phyloP scores from a whole-genome alignment of 805 yeast species.

The Yarrowia alimentaria region DNA sequence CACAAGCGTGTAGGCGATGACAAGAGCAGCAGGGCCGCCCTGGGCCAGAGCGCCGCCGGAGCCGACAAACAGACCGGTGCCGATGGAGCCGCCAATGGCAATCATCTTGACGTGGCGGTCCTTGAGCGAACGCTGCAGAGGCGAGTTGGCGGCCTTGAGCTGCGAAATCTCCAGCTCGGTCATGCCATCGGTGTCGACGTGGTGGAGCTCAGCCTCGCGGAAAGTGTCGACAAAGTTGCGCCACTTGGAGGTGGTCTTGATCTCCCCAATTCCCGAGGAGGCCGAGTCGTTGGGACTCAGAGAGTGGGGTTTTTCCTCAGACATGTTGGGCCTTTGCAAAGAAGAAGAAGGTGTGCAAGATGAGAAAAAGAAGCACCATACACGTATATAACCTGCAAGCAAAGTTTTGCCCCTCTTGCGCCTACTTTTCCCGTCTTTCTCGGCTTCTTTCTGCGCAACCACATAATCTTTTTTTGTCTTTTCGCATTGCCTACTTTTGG shows the following conservation, averaged over 20 bases:
- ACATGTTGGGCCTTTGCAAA: too few species aligned
- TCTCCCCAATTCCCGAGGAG: slow-evolving; percentile 16
- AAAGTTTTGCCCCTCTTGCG: too few species aligned
- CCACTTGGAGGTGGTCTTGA: slow-evolving; percentile 30
- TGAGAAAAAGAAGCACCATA: too few species aligned
- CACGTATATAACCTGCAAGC: too few species aligned
- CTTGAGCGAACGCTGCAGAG: slow-evolving; percentile 48
- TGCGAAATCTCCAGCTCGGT: slow-evolving; percentile 48
- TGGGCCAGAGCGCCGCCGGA: slow-evolving; percentile 55
- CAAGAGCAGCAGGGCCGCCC: slow-evolving; percentile 60
- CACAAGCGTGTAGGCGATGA: slow-evolving; percentile 58
- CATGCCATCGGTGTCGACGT: slow-evolving; percentile 38
- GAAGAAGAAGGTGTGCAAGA: too few species aligned
- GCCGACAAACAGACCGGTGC: slow-evolving; percentile 74
- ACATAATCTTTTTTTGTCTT: too few species aligned
- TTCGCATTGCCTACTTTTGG: too few species aligned
- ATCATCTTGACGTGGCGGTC: slow-evolving; percentile 69
- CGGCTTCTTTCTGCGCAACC: too few species aligned
- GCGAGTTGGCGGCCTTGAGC: slow-evolving; percentile 46
- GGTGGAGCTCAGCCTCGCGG: slow-evolving; percentile 44
- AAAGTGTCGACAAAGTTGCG: slow-evolving; percentile 43
- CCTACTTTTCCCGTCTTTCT: too few species aligned
- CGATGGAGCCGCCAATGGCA: slow-evolving; percentile 72
- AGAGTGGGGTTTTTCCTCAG: slow-evolving; percentile 15
- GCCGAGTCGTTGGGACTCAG: slow-evolving; percentile 24